Evolutionary conservation across 441 rosid genomes (phyloP).

Genomic region (Capsella rubella): DNA sequence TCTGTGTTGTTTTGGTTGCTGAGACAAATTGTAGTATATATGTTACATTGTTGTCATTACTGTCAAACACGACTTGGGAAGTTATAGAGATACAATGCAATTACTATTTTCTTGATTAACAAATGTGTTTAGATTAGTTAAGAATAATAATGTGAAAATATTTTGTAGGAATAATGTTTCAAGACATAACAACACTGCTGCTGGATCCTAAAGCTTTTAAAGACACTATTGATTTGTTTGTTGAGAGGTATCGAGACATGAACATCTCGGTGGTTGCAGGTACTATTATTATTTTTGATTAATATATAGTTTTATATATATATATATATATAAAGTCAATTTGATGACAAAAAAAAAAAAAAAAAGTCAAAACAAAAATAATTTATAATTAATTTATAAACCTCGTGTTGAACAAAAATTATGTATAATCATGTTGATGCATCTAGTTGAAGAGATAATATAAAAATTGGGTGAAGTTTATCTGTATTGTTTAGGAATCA

Average conservation of each 20-base stretch:
- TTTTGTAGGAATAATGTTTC: constrained; percentile 86
- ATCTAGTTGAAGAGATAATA: background rate
- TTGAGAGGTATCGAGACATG: constrained; percentile 78
- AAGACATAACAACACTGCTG: constrained; percentile 80
- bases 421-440: background rate
- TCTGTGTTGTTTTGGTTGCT: constrained; percentile 12
- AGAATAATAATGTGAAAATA: constrained; percentile 4
- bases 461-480: background rate
- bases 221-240: constrained; percentile 83
- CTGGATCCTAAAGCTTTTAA: constrained; percentile 82
- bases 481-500: background rate
- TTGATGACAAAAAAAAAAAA: no score
- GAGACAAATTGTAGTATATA: constrained; percentile 4
- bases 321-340: background rate
- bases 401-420: no score
- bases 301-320: background rate
- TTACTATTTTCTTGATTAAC: background rate
- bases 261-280: constrained; percentile 95
- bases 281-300: constrained; percentile 25
- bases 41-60: background rate
- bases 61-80: background rate
- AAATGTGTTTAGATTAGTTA: background rate
- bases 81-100: constrained; percentile 8
- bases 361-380: no score
- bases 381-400: no score